Base-by-base conservation (phyloP, 2,329 filamentous ascomycete genomes). In the Fusarium longipes region DNA sequence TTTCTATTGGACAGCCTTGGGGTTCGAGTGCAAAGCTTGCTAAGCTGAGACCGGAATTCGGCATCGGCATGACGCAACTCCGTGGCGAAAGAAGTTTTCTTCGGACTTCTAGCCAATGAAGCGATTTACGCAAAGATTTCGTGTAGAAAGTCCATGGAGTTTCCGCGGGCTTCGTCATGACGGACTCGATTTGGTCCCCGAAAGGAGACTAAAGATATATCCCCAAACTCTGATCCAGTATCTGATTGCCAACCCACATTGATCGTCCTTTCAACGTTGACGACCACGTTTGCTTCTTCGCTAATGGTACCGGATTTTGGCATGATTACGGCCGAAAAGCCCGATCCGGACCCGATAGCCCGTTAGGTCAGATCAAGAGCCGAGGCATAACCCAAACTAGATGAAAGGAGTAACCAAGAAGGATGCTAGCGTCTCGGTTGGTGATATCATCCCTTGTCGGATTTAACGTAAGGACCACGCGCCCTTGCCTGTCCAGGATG, bases 251-350 rank as follows among this genome's bases (percentile, higher is more conserved):
- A 38, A 20, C 8, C 20, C 39, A n/a, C 9, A 10, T 12, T 20
- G n/a, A 25, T 39, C 24, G 33, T 30, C 11, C 29, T 18, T 32
- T 27, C 10, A 5, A 38, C 22, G 17, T 27, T 33, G 17, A 11
- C 20, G 24, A 7, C 22, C 25, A 29, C 15, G 36, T 18, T 29
- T 25, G 11, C 11, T 25, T 39, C 32, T 20, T 15, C 4, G 8
- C 6, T 17, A 47, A 14, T 24, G 10, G n/a, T 24, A 25, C 18
- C 49, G 65, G 65, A 55, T 49, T 38, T 65, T 67, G 49, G 18
- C 17, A 32, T 32, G n/a, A 12, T 43, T 47, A 62, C 65, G 65
- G 65, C 65, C 65, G 65, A 68, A 68, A 68, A 42, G 27, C 29
- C 59, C 49, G 60, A 30, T 30, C 42, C 65, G 65, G 65, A 59